Evolutionary conservation across 2,329 filamentous ascomycete species (phyloP), one percentile per base, ranked within the genome.

Genomic region (Fusarium sp.): DNA sequence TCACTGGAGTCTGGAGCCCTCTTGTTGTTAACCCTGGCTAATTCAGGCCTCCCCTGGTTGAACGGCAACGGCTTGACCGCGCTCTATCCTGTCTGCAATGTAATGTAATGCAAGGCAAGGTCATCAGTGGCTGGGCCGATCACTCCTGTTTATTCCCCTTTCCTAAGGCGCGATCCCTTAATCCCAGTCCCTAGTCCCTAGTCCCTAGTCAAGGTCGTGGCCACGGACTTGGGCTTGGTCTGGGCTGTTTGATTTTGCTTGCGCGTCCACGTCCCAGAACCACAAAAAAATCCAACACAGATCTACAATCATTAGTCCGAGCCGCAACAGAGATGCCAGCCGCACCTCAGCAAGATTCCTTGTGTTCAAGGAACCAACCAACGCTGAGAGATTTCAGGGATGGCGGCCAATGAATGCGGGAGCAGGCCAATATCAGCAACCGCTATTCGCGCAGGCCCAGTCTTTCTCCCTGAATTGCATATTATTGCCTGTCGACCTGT

Each of bases 221-320:
- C 46, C 62, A 38, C 34, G 50, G 28, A 31, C 28, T 31, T 31
- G 28, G 28, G 15, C 61, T 31, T 65, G 62, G 62, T 42, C 62
- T 59, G 61, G 38, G 62, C 53, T 65, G 45, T 22, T 65, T 59
- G 54, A 64, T 64, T 60, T 50, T 61, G 62, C 62, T 65, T 65
- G 62, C 62, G 62, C 62, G 62, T 65, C 28, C 28, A 31, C 28
- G 28, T 31, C 40, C 34, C 62, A 66, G 62, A 59, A 60, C 62
- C 62, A 65, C 62, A 60, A 58, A 49, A 49, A 53, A 53, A 63
- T 39, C 60, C 22, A 66, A 54, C 40, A 66, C 61, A 65, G 62
- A 65, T 65, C 62, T 66, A 51, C 62, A 66, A 20, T 50, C 56
- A 56, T 63, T 65, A 65, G 62, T 46, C 62, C 53, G 61, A 65